Evolutionary conservation across 331 rosid species (phyloP).

Genomic region (Telfairia occidentalis): DNA sequence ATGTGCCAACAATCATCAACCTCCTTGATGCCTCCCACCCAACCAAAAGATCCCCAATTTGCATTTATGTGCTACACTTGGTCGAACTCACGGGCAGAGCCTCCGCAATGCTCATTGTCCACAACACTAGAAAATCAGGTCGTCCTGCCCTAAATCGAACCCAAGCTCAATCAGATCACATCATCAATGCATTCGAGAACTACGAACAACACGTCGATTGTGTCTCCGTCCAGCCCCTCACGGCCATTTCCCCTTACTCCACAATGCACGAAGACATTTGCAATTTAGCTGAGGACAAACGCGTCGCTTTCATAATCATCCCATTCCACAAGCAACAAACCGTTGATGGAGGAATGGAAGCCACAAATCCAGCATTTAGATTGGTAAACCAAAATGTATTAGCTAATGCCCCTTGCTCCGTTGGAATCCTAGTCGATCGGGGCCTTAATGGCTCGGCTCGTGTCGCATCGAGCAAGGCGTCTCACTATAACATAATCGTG

Average conservation of each 20-base stretch:
- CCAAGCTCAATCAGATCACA: conserved; percentile 65
- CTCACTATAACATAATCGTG: conserved; percentile 34
- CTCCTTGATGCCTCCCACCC: conserved; percentile 75
- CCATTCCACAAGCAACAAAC: conserved; percentile 87
- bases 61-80: conserved; percentile 58
- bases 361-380: conserved; percentile 46
- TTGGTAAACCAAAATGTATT: conserved; percentile 55
- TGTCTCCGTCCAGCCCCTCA: conserved; percentile 63
- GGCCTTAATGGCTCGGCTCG: conserved; percentile 45
- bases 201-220: conserved; percentile 40
- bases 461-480: conserved; percentile 23
- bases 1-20: conserved; percentile 71
- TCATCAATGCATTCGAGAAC: conserved; percentile 59
- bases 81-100: conserved; percentile 78
- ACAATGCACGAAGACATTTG: conserved; percentile 86
- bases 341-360: conserved; percentile 81
- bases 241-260: conserved; percentile 75
- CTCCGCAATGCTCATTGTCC: conserved; percentile 71
- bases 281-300: conserved; percentile 63
- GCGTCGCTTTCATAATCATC: conserved; percentile 57
- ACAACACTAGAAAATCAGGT: conserved; percentile 35
- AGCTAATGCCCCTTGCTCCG: conserved; percentile 61
- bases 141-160: conserved; percentile 36
- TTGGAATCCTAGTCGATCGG: conserved; percentile 73
- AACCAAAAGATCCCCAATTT: conserved; percentile 61